Base-by-base conservation (phyloP, 1,139 yeast species). In the Suhomyces panamericanus region DNA sequence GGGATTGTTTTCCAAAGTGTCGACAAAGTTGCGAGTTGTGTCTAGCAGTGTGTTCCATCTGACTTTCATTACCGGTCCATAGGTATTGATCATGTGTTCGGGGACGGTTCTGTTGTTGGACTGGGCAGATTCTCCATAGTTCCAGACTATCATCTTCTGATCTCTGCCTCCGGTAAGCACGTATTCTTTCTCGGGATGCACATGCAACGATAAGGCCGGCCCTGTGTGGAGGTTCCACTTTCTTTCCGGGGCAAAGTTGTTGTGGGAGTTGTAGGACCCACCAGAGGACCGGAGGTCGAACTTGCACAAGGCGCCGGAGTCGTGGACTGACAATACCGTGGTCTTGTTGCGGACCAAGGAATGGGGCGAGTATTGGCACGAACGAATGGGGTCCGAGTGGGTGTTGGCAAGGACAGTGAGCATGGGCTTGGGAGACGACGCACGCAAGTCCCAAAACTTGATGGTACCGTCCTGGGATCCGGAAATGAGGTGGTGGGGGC, bases 141-240 rank as follows among this genome's bases (percentile, higher is more conserved):
- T 86, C 91, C 96, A 89, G 1, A 87, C 79, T 52, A 88, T 89
- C 35, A 88, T 74, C 52, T 84, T 85, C 51, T 82, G 87, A 64
- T 93, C 99, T 55, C 97, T 74, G 10, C 99, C 99, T 15, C 98
- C 98, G 11, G 96, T 88, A 2, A 85, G 84, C 14, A 93, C 80
- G 56, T 84, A 87, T 52, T 90, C 96, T 34, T 77, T 67, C 39
- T 83, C 85, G 0, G 96, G 95, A 58, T 91, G 96, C 81, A 96
- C 90, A 58, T 88, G 90, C 9, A 93, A 66, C 1, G 96, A 81
- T 16, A 91, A 70, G 0, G 96, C 98, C 1, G 96, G 95, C 0
- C 96, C 96, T 1, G 93, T 80, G 62, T 93, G 99, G 3, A 96
- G 95, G 56, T 86, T 88, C 64, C 95, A 78, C 49, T 86, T 82